Conservation (phyloP, 768 basidiomycete genomes). For the Phallus indusiatus region DNA sequence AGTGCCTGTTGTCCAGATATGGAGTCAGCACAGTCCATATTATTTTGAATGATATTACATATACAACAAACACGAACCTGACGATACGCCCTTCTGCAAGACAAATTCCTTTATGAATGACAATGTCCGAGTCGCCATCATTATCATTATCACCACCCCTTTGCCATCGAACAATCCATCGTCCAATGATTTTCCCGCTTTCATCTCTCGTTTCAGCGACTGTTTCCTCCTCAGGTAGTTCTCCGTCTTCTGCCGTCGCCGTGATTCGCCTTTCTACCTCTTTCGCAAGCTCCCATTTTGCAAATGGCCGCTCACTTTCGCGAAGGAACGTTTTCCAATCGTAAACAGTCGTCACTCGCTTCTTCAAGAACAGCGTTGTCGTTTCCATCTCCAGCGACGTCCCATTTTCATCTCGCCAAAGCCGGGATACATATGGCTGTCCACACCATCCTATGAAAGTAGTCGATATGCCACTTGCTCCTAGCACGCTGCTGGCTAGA, state of each 20-base stretch:
- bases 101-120: conserved; percentile 39
- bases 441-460: conserved; percentile 63
- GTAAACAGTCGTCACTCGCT: conserved; percentile 62
- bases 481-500: conserved; percentile 60
- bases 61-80: conserved; percentile 39
- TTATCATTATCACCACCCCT: conserved; percentile 44
- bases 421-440: conserved; percentile 59
- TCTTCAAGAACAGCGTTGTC: conserved; percentile 46
- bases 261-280: conserved; percentile 31
- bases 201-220: conserved; percentile 65
- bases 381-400: conserved; percentile 66
- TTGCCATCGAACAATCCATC: conserved; percentile 75
- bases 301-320: conserved; percentile 57
- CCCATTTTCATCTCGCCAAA: conserved; percentile 40
- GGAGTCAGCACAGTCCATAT: neutral
- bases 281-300: conserved; percentile 70
- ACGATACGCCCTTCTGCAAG: conserved; percentile 51
- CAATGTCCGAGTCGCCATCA: too few species aligned
- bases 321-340: conserved; percentile 58
- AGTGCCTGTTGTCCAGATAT: conserved; percentile 26
- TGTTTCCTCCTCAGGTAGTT: conserved; percentile 56
- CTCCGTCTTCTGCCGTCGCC: conserved; percentile 24
- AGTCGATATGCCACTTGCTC: conserved; percentile 67
- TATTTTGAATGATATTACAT: too few species aligned
- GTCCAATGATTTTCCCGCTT: conserved; percentile 51